Percentiles rank a stretch among this genome's conserved stretches.
phyloP scores from a whole-genome alignment of 192 early-diverging fungal species.

The Lobulomyces angularis region DNA sequence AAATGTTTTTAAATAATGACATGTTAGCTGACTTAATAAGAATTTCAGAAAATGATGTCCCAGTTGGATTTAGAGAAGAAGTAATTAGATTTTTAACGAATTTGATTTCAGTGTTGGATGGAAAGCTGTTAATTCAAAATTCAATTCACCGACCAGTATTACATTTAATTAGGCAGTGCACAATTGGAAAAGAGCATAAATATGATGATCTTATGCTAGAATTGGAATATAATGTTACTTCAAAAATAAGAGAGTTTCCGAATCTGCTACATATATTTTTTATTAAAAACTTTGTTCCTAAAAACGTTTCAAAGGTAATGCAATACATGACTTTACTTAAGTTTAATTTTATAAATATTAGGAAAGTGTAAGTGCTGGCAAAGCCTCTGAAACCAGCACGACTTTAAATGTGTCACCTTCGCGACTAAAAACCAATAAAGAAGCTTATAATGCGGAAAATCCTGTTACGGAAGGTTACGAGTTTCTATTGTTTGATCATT shows the following conservation, averaged over 20 bases:
- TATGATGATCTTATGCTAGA: slow-evolving; percentile 51
- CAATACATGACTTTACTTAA: slow-evolving; percentile 3
- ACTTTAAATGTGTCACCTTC: neutral
- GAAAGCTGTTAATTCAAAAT: slow-evolving; percentile 80
- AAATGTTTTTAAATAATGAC: slow-evolving; percentile 72
- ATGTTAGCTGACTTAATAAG: slow-evolving; percentile 69
- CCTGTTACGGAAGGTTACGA: slow-evolving; percentile 46
- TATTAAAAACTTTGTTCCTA: slow-evolving; percentile 28
- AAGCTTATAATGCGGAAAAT: slow-evolving; percentile 16
- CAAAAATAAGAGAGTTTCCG: slow-evolving; percentile 67
- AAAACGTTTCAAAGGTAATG: slow-evolving; percentile 22
- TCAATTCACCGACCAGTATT: slow-evolving; percentile 78
- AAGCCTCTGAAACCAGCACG: neutral
- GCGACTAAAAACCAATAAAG: slow-evolving; percentile 14
- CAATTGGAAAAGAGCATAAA: slow-evolving; percentile 14
- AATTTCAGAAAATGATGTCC: slow-evolving; percentile 64
- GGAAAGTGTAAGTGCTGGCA: slow-evolving; percentile 1
- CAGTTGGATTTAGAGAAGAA: slow-evolving; percentile 64
- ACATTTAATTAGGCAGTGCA: slow-evolving; percentile 56
- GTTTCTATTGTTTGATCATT: slow-evolving; percentile 79
- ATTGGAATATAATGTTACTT: slow-evolving; percentile 65
- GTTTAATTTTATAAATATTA: slow-evolving; percentile 3
- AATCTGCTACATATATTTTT: slow-evolving; percentile 67
- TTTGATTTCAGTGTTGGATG: slow-evolving; percentile 76
- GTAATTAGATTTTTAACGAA: slow-evolving; percentile 63